A percentile compares a stretch with the other conserved stretches of the same genome.
Evolutionary conservation across 2,329 filamentous ascomycete species (phyloP).

Genomic region (Phaeoacremonium minimum): DNA sequence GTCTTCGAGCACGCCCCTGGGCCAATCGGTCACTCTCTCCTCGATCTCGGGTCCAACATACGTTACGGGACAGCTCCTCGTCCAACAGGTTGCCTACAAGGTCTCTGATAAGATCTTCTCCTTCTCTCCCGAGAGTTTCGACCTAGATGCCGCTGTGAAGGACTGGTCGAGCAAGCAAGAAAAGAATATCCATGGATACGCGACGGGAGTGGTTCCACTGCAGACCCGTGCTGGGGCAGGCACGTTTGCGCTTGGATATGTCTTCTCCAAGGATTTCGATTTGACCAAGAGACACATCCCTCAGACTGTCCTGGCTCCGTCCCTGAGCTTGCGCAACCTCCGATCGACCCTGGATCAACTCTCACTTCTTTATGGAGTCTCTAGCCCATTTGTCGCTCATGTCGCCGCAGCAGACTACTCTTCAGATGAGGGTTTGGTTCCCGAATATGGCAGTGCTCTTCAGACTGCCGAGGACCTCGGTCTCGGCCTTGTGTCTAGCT

Average conservation of each 20-base stretch:
- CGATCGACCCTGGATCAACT: constrained; percentile 87
- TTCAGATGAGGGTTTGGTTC: constrained; percentile 64
- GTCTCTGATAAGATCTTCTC: constrained; percentile 97
- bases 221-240: constrained; percentile 89
- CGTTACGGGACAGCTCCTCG: constrained; percentile 84
- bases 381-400: constrained; percentile 90
- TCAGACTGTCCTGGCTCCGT: constrained; percentile 84
- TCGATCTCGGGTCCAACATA: constrained; percentile 84
- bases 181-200: constrained; percentile 77
- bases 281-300: constrained; percentile 85
- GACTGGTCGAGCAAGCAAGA: constrained; percentile 68
- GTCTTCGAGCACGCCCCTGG: constrained; percentile 54
- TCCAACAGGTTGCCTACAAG: constrained; percentile 93
- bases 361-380: constrained; percentile 83
- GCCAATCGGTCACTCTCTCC: constrained; percentile 47
- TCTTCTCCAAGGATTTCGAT: constrained; percentile 97
- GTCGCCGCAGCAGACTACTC: constrained; percentile 87
- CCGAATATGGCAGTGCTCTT: constrained; percentile 81
- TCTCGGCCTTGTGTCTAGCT: constrained; percentile 78
- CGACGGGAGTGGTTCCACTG: constrained; percentile 72
- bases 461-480: constrained; percentile 85
- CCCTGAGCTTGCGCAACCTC: constrained; percentile 74
- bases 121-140: constrained; percentile 91
- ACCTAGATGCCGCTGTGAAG: constrained; percentile 79
- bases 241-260: constrained; percentile 87